Conservation (phyloP, 441 rosid genomes). For the Aquilaria agallochum region DNA sequence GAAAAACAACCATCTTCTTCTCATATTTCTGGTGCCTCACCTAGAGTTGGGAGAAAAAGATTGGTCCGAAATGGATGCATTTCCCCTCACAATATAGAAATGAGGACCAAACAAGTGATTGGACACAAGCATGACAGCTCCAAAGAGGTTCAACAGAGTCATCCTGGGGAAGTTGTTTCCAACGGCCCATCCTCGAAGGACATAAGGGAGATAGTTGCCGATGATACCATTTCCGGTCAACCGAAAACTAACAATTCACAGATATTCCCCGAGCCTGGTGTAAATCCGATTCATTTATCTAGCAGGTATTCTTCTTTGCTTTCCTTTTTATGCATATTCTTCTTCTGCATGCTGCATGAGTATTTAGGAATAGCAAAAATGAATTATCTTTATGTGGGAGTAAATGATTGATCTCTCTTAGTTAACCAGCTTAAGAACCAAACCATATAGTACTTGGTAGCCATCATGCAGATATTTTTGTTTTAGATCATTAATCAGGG, state of each 20-base stretch:
- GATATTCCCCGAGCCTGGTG: conserved; percentile 24
- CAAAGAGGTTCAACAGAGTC: conserved; percentile 20
- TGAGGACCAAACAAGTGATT: conserved; percentile 39
- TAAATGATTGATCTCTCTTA: too few species aligned
- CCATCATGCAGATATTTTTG: too few species aligned
- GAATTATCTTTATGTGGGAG: too few species aligned
- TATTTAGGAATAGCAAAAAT: too few species aligned
- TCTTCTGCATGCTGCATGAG: too few species aligned
- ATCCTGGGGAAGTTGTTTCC: conserved; percentile 23
- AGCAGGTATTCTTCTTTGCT: conserved; percentile 41
- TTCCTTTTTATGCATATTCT: neutral
- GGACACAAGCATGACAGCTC: conserved; percentile 21
- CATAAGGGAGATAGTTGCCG: conserved; percentile 44
- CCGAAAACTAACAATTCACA: conserved; percentile 40
- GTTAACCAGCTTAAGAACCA: too few species aligned
- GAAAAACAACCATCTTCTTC: conserved; percentile 26
- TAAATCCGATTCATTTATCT: conserved; percentile 11
- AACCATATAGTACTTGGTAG: too few species aligned
- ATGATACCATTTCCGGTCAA: conserved; percentile 30
- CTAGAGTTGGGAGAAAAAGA: conserved; percentile 48
- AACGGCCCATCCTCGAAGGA: conserved; percentile 16
- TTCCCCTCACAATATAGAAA: conserved; percentile 64
- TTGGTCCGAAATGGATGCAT: conserved; percentile 88
- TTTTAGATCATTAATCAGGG: too few species aligned
- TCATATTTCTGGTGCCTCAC: conserved; percentile 21